Evolutionary conservation across 2,329 filamentous ascomycete species (phyloP), one percentile per base, ranked within the genome.

Genomic region (Xylariaceae sp.): DNA sequence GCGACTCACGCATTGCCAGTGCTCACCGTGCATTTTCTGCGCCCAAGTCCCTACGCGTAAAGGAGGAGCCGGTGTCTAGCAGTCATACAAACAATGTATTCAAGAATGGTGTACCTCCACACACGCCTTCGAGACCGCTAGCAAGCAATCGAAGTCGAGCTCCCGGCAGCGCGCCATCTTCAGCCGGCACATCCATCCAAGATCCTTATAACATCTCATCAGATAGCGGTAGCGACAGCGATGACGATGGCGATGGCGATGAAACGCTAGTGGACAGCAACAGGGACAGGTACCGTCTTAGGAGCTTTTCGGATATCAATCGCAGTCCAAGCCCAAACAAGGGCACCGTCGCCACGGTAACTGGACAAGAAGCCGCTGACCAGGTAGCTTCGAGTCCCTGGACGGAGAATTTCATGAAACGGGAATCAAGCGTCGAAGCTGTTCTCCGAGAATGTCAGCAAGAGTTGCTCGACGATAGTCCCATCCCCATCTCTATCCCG

Each of bases 141-240:
- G n/a, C n/a, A n/a, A n/a, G n/a, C n/a, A n/a, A n/a, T n/a, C n/a
- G n/a, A n/a, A n/a, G n/a, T n/a, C n/a, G n/a, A n/a, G n/a, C n/a
- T n/a, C n/a, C n/a, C n/a, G n/a, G n/a, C n/a, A n/a, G n/a, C n/a
- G n/a, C 24, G 12, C 11, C 15, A 9, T 31, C 34, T 5, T 21
- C 31, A 11, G 27, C 45, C 12, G 9, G 14, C 15, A 40, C 36
- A 21, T 31, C 41, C 7, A 42, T 35, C 9, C 27, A 17, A 24
- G 54, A 56, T 28, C 54, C 54, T 2, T 56, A 56, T 16, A 34
- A 50, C 15, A 35, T 55, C 16, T 38, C 43, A 5, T 56, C 54
- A 5, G 51, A 53, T 14, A 50, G 36, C 21, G 51, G 55, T 15
- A 34, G 16, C 7, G 31, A 51, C n/a, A 27, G 13, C 13, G 42